Percentiles rank a stretch among this genome's conserved stretches.
Conservation (phyloP, 179 eudicot species). For the Beta macrorhiza region DNA sequence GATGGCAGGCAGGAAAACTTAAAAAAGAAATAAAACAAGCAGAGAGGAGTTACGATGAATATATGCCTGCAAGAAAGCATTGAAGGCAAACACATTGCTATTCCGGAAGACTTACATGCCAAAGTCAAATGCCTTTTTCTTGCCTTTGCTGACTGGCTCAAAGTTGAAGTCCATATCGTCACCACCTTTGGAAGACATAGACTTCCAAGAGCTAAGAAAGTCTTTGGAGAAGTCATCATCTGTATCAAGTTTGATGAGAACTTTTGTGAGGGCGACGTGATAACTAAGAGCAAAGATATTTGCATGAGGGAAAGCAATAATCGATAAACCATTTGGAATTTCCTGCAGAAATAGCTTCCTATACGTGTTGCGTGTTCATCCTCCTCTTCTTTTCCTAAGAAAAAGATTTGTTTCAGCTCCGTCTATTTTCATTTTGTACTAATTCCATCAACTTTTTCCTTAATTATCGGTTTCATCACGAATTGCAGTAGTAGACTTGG, state of each 20-base stretch:
- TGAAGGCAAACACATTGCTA: conserved; percentile 6
- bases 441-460: not conserved
- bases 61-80: conserved; percentile 3
- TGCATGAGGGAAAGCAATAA: not conserved
- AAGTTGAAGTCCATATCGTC: conserved; percentile 78
- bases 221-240: conserved; percentile 78
- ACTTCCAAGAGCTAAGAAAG: conserved; percentile 74
- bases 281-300: not conserved
- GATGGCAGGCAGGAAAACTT: not conserved
- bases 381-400: not conserved
- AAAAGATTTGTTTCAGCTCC: not conserved
- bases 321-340: too few species aligned
- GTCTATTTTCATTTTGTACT: not conserved
- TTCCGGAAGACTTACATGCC: conserved; percentile 59
- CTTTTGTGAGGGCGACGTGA: not conserved
- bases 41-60: not conserved
- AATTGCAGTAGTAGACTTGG: not conserved
- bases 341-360: not conserved
- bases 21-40: conserved; percentile 3
- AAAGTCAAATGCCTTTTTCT: conserved; percentile 67
- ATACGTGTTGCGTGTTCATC: not conserved
- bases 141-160: conserved; percentile 59
- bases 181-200: conserved; percentile 49
- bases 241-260: conserved; percentile 21
- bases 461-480: not conserved